These are phyloP conservation scores for Populus hybrid DNA, from an alignment of 441 rosid genomes.

Conservation along the genomic window DNA sequence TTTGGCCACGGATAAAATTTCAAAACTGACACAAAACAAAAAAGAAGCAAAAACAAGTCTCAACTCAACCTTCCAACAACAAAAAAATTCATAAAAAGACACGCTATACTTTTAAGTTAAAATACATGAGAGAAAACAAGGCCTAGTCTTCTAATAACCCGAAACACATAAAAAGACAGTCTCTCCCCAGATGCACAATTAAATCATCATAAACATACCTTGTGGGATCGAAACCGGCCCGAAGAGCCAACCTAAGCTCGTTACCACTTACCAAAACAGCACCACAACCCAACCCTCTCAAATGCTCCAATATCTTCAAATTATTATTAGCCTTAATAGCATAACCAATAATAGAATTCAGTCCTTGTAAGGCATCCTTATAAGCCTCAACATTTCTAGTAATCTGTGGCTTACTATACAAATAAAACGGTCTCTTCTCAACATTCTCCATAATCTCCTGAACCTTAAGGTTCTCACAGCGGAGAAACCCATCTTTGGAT, in stretches of 20 bases:
- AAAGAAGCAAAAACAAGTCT: too few species aligned
- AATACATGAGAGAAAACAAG: too few species aligned
- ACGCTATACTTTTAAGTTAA: background rate
- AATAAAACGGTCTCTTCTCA: slow-evolving; percentile 84
- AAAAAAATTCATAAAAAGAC: background rate
- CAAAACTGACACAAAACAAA: too few species aligned
- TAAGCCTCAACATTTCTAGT: slow-evolving; percentile 82
- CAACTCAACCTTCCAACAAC: too few species aligned
- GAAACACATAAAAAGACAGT: background rate
- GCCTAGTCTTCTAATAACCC: background rate
- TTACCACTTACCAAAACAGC: slow-evolving; percentile 95
- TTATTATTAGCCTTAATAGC: slow-evolving; percentile 96
- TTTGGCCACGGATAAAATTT: background rate
- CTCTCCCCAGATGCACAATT: background rate
- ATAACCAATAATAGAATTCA: slow-evolving; percentile 74
- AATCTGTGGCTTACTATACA: slow-evolving; percentile 88
- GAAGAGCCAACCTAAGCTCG: slow-evolving; percentile 90
- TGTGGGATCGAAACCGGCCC: slow-evolving; percentile 84
- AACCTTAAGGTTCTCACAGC: slow-evolving; percentile 82
- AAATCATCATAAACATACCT: slow-evolving; percentile 38
- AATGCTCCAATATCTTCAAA: slow-evolving; percentile 85
- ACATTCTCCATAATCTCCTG: slow-evolving; percentile 69
- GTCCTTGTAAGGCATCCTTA: slow-evolving; percentile 69
- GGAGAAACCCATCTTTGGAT: slow-evolving; percentile 76
- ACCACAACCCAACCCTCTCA: slow-evolving; percentile 86